phyloP scores from a whole-genome alignment of 2,329 filamentous ascomycete species.

The Xylaria sp. region DNA sequence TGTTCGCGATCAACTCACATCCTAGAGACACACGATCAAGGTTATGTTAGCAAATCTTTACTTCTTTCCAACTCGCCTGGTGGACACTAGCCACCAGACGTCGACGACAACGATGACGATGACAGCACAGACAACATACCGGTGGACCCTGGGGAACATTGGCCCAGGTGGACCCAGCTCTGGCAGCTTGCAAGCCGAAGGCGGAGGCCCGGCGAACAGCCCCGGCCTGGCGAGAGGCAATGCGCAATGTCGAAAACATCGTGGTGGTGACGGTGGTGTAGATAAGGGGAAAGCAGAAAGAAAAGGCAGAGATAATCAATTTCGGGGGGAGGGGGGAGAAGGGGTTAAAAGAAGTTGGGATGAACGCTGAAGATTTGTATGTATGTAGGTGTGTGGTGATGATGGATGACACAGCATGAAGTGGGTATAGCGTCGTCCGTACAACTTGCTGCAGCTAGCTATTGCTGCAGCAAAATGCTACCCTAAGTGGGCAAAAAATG shows the following conservation, averaged over 20 bases:
- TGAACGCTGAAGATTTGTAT: background rate
- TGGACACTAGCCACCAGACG: slow-evolving; percentile 9
- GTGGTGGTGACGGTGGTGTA: slow-evolving; percentile 42
- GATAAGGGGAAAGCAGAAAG: background rate
- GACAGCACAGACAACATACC: slow-evolving; percentile 59
- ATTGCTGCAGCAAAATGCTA: no score
- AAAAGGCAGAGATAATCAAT: background rate
- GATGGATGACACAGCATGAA: background rate
- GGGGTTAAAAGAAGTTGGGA: background rate
- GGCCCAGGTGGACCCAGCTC: slow-evolving; percentile 84
- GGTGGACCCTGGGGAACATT: slow-evolving; percentile 94
- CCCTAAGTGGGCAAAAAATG: no score
- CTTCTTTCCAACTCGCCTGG: slow-evolving; percentile 4
- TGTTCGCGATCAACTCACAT: slow-evolving; percentile 50
- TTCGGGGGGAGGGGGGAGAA: background rate
- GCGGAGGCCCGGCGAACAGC: slow-evolving; percentile 54
- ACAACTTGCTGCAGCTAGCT: no score
- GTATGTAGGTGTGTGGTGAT: background rate
- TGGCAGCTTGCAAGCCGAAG: slow-evolving; percentile 55
- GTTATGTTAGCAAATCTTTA: slow-evolving; percentile 31
- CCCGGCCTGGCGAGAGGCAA: slow-evolving; percentile 61
- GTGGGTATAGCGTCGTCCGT: no score
- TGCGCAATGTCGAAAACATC: slow-evolving; percentile 68
- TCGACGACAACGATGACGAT: slow-evolving; percentile 8
- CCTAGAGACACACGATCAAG: slow-evolving; percentile 45